Base-by-base conservation (phyloP, 2,329 filamentous ascomycete genomes). In the Arthrobotrys entomopaga region DNA sequence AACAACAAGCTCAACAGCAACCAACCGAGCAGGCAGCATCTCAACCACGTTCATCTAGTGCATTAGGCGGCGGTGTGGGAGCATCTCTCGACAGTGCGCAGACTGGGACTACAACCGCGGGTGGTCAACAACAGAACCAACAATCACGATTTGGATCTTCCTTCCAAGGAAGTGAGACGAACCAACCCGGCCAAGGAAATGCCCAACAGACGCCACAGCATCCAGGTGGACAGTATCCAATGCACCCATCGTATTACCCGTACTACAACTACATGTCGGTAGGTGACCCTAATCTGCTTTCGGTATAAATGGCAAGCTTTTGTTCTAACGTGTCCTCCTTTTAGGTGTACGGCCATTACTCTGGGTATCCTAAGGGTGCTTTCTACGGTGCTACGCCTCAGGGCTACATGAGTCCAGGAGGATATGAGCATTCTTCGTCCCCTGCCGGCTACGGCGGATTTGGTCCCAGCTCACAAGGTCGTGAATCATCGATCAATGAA, bases 61-160 rank as follows among this genome's bases (percentile, higher is more conserved):
- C 89, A 70, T 97, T 97, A 80, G 86, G 87, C 61, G 83, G 85
- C 38, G 85, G 85, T 49, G 84, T 85, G 59, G 84, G 83, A 71
- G 91, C 85, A 77, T 86, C 87, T 3, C 86, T 88, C 61, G 89
- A 89, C 50, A 85, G 85, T 77, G 84, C 83, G 53, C 82, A 84
- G 29, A 83, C 85, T 73, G 85, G 88, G 76, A 92, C 70, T 20
- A 53, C 29, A 34, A 10, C 29, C 16, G 49, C 65, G 40, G 65
- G 91, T 93, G 79, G 92, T 90, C 83, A 97, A 92, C 81, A 94
- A 93, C 50, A 90, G 95, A 81, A 94, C 90, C 79, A 97, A n/a
- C 70, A 74, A 42, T 74, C 70, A 8, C 66, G 70, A 52, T 74
- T 74, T 16, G 70, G 70, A 26, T 50, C 70, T 0, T 63, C 70